These are phyloP conservation scores for Dioszegia crocea DNA, from an alignment of 768 basidiomycete genomes.

Conservation along the genomic window DNA sequence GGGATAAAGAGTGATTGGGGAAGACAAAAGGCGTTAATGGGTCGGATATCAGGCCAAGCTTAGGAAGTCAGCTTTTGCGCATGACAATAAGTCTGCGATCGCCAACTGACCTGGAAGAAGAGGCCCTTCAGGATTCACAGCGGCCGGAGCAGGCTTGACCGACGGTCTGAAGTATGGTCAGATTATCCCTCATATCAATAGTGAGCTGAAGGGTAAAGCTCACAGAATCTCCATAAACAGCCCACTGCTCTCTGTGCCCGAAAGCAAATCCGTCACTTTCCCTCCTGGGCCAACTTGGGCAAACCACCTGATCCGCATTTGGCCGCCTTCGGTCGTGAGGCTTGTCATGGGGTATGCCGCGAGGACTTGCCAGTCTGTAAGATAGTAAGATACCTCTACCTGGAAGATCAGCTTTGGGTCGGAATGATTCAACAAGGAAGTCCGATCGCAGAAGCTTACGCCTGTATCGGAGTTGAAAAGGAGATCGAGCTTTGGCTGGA, in stretches of 20 bases:
- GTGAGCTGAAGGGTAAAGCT: constrained; percentile 6
- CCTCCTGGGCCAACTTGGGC: constrained; percentile 32
- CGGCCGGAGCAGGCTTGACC: constrained; percentile 25
- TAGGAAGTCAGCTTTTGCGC: not conserved
- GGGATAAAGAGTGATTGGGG: constrained; percentile 44
- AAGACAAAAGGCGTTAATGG: constrained; percentile 38
- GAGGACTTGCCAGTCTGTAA: constrained; percentile 42
- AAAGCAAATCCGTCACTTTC: constrained; percentile 39
- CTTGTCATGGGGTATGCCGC: constrained; percentile 42
- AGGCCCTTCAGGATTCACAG: constrained; percentile 22
- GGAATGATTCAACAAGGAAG: no score
- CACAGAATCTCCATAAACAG: constrained; percentile 42
- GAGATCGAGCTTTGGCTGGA: constrained; percentile 35
- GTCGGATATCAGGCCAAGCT: constrained; percentile 45
- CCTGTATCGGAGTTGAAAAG: constrained; percentile 36
- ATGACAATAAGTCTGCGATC: not conserved
- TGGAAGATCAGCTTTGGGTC: constrained; percentile 3
- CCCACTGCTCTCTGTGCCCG: constrained; percentile 36
- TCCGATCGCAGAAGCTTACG: not conserved
- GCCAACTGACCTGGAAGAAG: constrained; percentile 34
- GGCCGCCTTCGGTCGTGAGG: constrained; percentile 19
- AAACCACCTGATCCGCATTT: constrained; percentile 44
- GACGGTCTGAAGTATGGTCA: constrained; percentile 20
- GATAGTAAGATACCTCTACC: constrained; percentile 40
- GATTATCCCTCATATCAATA: not conserved